Percentiles rank a stretch among this genome's conserved stretches.
Evolutionary conservation across 257 asterid genomes (phyloP).

Genomic region (Ballota nigra): DNA sequence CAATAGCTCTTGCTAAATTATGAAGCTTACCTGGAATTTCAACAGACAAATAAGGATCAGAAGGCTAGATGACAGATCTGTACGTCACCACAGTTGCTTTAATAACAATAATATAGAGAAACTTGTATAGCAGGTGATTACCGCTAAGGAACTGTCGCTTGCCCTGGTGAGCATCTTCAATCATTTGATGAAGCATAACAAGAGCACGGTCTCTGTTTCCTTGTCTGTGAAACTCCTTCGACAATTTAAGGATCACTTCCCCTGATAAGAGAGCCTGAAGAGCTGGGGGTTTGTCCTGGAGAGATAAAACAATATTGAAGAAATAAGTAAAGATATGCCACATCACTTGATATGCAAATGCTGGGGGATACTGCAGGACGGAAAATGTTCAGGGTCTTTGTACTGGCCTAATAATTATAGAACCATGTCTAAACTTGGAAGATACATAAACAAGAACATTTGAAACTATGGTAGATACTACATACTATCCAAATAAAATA

Average conservation of each 20-base stretch:
- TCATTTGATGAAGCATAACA: constrained; percentile 95
- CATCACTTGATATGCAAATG: constrained; percentile 8
- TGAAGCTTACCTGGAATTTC: constrained; percentile 80
- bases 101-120: constrained; percentile 15
- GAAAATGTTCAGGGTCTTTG: constrained; percentile 11
- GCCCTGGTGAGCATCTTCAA: constrained; percentile 98
- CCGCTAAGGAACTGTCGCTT: constrained; percentile 97
- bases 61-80: constrained; percentile 21
- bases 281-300: constrained; percentile 79
- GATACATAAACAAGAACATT: background rate
- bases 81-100: constrained; percentile 15
- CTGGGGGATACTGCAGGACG: background rate
- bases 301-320: constrained; percentile 25
- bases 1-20: constrained; percentile 93
- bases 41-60: constrained; percentile 14
- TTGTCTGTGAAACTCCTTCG: constrained; percentile 68
- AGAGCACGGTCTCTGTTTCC: constrained; percentile 96
- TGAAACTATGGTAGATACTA: too few relatives aligned
- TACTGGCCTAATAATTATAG: background rate
- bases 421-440: constrained; percentile 9
- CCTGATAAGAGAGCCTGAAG: constrained; percentile 88
- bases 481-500: background rate
- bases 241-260: constrained; percentile 51
- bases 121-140: constrained; percentile 28
- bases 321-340: constrained; percentile 10